A percentile compares a stretch with the other conserved stretches of the same genome.
phyloP scores from a whole-genome alignment of 1,284 basidiomycete genomes.

The Apiotrichum laibachii region DNA sequence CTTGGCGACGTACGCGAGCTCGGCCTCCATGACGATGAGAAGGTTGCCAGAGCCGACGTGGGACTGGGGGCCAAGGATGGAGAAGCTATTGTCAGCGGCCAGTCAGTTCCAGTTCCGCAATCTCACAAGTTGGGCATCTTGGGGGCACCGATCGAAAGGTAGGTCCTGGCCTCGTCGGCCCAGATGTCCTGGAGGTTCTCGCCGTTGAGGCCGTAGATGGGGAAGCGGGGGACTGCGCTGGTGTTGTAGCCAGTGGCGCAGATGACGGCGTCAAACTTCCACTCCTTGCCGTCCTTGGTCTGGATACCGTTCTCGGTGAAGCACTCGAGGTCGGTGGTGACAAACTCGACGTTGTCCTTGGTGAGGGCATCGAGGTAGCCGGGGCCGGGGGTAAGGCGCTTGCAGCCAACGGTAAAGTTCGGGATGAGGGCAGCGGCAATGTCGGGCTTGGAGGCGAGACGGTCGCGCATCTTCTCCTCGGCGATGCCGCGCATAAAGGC shows the following conservation, averaged over 20 bases:
- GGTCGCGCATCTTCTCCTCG: constrained; percentile 23
- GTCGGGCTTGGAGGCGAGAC: constrained; percentile 20
- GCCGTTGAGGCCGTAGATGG: constrained; percentile 26
- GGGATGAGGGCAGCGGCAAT: constrained; percentile 26
- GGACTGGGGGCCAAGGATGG: constrained; percentile 13
- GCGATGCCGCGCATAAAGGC: constrained; percentile 6
- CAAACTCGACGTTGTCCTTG: constrained; percentile 32
- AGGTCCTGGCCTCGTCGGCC: constrained; percentile 27
- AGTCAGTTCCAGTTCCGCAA: not conserved
- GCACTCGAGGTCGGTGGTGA: constrained; percentile 21
- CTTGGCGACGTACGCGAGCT: constrained; percentile 21
- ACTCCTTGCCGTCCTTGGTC: constrained; percentile 21
- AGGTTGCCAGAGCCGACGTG: constrained; percentile 14
- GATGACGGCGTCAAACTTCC: constrained; percentile 33
- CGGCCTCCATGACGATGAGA: constrained; percentile 24
- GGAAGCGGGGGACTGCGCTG: constrained; percentile 33
- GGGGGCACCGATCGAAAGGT: constrained; percentile 32
- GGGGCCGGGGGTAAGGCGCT: constrained; percentile 40
- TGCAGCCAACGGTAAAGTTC: constrained; percentile 34
- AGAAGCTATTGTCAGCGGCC: constrained; percentile 7
- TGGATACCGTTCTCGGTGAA: constrained; percentile 31
- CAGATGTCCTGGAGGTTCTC: constrained; percentile 38
- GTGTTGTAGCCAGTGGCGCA: constrained; percentile 43
- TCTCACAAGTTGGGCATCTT: constrained; percentile 38
- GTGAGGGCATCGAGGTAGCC: constrained; percentile 44